Conservation (phyloP, 495 filamentous ascomycete species). For the Coniosporium apollinis region DNA sequence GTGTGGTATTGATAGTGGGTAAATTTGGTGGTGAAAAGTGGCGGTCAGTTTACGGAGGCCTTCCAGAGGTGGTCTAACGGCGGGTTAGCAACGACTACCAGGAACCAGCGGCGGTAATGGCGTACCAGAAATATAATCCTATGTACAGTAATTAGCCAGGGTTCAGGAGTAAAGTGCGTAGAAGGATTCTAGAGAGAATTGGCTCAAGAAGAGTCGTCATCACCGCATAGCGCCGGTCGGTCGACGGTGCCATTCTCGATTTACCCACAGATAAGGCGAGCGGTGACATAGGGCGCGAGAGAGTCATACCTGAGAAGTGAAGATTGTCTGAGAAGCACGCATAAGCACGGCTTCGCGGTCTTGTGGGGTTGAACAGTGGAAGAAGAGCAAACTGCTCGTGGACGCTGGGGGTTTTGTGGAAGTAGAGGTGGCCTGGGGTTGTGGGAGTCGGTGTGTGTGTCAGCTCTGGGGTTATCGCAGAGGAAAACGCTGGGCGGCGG, state of each 20-base stretch:
- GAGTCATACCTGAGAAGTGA: slow-evolving; percentile 58
- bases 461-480: too few relatives aligned
- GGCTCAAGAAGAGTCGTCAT: not conserved
- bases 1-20: slow-evolving; percentile 11
- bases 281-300: slow-evolving; percentile 2
- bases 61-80: slow-evolving; percentile 91
- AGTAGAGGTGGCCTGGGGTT: too few relatives aligned
- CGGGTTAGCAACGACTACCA: slow-evolving; percentile 12
- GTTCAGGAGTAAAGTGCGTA: slow-evolving; percentile 7
- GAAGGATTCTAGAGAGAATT: slow-evolving; percentile 5
- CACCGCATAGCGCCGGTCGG: not conserved
- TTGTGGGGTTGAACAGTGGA: too few relatives aligned
- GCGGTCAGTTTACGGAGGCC: slow-evolving; percentile 60
- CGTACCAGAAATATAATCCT: slow-evolving; percentile 94
- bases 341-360: not conserved
- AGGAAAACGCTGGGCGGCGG: too few relatives aligned
- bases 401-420: too few relatives aligned
- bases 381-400: too few relatives aligned
- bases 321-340: slow-evolving; percentile 9
- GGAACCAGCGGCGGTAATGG: slow-evolving; percentile 17
- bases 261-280: not conserved
- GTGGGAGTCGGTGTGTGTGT: too few relatives aligned
- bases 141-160: slow-evolving; percentile 14
- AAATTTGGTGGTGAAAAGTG: slow-evolving; percentile 11
- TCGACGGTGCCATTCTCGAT: too few relatives aligned